phyloP scores from a whole-genome alignment of 345 rosid genomes.

The Eucalyptus shirleyi region DNA sequence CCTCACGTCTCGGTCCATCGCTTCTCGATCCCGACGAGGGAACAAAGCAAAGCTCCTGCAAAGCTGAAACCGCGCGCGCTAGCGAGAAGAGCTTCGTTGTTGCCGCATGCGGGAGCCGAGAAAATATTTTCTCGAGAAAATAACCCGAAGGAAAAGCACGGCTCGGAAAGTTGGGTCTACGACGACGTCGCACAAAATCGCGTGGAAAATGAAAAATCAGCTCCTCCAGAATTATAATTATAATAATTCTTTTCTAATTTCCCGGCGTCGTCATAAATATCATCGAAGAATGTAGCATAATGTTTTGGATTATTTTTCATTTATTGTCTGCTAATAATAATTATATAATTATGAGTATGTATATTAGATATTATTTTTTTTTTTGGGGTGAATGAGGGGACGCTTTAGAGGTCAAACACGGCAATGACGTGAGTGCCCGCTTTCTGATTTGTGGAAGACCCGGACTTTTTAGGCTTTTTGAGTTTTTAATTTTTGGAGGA shows the following conservation, averaged over 20 bases:
- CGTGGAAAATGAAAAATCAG: not conserved
- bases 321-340: not conserved
- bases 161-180: not conserved
- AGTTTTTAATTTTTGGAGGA: not conserved
- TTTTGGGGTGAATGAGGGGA: not conserved
- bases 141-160: not conserved
- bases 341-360: not conserved
- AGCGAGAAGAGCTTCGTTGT: not conserved
- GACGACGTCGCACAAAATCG: not conserved
- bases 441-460: conserved; percentile 6
- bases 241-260: not conserved
- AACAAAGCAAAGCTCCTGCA: not conserved
- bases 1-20: not conserved
- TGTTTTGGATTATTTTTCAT: not conserved
- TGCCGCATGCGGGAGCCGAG: not conserved
- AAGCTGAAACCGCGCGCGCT: not conserved
- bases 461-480: not conserved
- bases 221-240: not conserved
- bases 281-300: not conserved
- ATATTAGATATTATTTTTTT: no score
- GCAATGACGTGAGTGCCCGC: conserved; percentile 17
- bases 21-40: not conserved
- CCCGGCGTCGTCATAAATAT: not conserved
- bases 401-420: conserved; percentile 47
- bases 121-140: not conserved